Conservation (phyloP, 352 stramenopile species). For the Phytophthora ramorum region DNA sequence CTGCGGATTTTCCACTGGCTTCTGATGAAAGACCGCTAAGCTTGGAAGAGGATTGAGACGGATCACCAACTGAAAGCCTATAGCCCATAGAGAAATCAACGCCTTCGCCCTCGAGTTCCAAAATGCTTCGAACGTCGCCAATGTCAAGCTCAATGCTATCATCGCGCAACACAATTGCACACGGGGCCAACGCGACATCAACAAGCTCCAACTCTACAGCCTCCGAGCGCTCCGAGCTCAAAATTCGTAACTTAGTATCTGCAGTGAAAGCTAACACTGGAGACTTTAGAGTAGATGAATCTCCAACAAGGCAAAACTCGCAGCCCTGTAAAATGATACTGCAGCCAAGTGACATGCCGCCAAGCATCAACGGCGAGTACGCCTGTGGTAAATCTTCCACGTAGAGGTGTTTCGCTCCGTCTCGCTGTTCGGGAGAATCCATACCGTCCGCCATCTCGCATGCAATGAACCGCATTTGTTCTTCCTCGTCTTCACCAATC, state of each 20-base stretch:
- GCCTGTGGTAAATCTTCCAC: conserved; percentile 63
- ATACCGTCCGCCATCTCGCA: conserved; percentile 51
- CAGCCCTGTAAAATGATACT: conserved; percentile 61
- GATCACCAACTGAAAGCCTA: conserved; percentile 60
- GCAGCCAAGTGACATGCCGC: conserved; percentile 57
- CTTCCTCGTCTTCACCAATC: conserved; percentile 71
- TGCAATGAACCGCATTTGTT: conserved; percentile 75
- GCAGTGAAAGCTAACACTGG: conserved; percentile 86
- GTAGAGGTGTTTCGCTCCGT: conserved; percentile 55
- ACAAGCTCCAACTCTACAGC: conserved; percentile 75
- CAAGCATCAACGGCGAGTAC: conserved; percentile 76
- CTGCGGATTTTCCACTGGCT: conserved; percentile 35
- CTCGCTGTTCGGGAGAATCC: conserved; percentile 65
- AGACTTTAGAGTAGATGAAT: conserved; percentile 72
- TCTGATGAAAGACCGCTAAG: conserved; percentile 12
- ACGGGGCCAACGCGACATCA: conserved; percentile 85
- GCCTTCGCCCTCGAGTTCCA: conserved; percentile 89
- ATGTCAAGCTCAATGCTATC: conserved; percentile 84
- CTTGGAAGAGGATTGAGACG: conserved; percentile 28
- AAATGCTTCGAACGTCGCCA: conserved; percentile 71
- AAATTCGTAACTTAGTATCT: conserved; percentile 68
- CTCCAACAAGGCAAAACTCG: conserved; percentile 84
- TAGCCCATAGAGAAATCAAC: conserved; percentile 85
- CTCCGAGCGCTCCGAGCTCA: conserved; percentile 71
- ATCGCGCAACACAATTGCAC: conserved; percentile 61